Evolutionary conservation across 2,329 filamentous ascomycete genomes (phyloP).

Genomic region (Aspergillus alliaceus): DNA sequence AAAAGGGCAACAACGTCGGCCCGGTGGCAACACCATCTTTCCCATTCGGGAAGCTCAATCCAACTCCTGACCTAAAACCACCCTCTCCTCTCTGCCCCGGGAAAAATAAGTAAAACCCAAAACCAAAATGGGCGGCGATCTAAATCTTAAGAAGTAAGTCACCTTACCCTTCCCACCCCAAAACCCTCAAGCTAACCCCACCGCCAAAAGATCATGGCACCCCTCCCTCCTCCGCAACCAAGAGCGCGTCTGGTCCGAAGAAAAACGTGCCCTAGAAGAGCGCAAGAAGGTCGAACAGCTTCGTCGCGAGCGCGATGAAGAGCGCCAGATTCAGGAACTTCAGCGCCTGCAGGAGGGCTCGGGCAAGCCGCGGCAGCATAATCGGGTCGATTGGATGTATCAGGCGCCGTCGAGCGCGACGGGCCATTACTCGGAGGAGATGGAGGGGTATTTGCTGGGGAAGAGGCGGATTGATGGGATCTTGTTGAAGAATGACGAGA

Average conservation of each 20-base stretch:
- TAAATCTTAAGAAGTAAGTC: conserved; percentile 80
- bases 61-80: background rate
- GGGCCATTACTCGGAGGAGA: conserved; percentile 77
- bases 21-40: conserved; percentile 6
- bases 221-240: conserved; percentile 89
- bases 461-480: conserved; percentile 84
- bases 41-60: conserved; percentile 6
- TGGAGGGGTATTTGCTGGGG: conserved; percentile 88
- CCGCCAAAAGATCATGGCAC: conserved; percentile 71
- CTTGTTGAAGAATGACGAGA: conserved; percentile 77
- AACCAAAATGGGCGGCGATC: conserved; percentile 81
- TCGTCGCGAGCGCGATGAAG: conserved; percentile 89
- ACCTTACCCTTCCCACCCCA: background rate
- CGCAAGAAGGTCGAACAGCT: conserved; percentile 91
- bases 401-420: conserved; percentile 74
- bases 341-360: conserved; percentile 86
- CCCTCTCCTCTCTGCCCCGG: too few species aligned
- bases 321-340: conserved; percentile 87
- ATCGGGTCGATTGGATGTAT: conserved; percentile 98
- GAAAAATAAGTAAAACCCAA: too few species aligned
- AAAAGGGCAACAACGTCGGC: background rate
- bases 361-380: conserved; percentile 74
- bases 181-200: conserved; percentile 12
- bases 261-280: conserved; percentile 89
- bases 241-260: conserved; percentile 83